Evolutionary conservation across 2,329 filamentous ascomycete genomes (phyloP).

Genomic region (Xylaria sp.): DNA sequence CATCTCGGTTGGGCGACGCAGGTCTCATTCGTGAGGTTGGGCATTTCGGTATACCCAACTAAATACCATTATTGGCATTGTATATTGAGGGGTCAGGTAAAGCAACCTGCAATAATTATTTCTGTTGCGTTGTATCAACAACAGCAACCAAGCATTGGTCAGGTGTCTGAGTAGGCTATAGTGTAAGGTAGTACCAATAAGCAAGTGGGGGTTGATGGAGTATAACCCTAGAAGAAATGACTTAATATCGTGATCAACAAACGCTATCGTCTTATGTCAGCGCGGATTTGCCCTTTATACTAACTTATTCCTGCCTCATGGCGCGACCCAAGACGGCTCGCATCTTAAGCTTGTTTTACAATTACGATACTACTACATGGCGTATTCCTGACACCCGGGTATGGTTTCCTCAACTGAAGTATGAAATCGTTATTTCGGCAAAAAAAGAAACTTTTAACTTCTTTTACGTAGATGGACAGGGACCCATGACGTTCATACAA

Average conservation of each 20-base stretch:
- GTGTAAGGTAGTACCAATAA: no score
- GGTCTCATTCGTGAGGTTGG: conserved; percentile 22
- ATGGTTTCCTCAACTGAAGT: neutral
- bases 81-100: neutral
- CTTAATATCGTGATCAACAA: neutral
- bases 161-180: no score
- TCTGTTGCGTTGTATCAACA: neutral
- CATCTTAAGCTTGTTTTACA: no score
- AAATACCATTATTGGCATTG: neutral
- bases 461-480: no score
- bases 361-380: no score
- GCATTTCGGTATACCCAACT: conserved; percentile 24
- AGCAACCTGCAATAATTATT: neutral
- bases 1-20: conserved; percentile 19
- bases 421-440: neutral
- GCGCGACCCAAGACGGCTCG: no score
- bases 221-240: neutral
- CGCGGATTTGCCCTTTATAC: neutral
- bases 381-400: no score
- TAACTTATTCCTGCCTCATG: no score
- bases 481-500: neutral
- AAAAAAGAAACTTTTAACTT: neutral
- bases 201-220: neutral
- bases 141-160: no score
- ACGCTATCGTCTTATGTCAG: conserved; percentile 17